These are phyloP conservation scores for Epichloe elymi DNA, from an alignment of 2,329 filamentous ascomycete species.

Conservation along the genomic window DNA sequence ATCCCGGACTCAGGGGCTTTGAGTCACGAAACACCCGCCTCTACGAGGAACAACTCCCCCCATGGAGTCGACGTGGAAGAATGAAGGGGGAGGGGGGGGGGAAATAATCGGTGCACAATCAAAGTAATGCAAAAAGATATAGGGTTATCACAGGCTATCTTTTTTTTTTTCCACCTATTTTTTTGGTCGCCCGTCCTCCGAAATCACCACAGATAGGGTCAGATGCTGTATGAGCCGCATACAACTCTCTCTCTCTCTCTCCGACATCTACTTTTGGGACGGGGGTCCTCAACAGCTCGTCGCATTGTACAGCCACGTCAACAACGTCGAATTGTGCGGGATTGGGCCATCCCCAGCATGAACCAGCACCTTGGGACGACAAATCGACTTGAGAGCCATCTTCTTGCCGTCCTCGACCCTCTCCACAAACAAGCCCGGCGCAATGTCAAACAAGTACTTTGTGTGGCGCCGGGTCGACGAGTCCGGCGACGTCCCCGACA, in stretches of 20 bases:
- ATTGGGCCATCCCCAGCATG: slow-evolving; percentile 15
- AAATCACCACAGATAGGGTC: too few species aligned
- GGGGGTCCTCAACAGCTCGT: not conserved
- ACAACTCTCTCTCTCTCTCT: too few species aligned
- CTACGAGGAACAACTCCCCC: not conserved
- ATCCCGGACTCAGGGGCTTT: slow-evolving; percentile 14
- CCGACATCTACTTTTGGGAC: not conserved
- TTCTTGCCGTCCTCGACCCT: slow-evolving; percentile 21
- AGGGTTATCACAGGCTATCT: too few species aligned
- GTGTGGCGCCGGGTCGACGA: slow-evolving; percentile 18
- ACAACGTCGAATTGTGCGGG: slow-evolving; percentile 19
- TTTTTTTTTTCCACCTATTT: too few species aligned
- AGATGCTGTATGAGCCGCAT: too few species aligned
- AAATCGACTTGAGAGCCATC: slow-evolving; percentile 18
- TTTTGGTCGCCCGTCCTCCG: too few species aligned
- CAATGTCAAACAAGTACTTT: slow-evolving; percentile 23
- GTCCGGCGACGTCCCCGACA: slow-evolving; percentile 16
- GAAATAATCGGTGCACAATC: not conserved
- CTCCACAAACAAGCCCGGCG: slow-evolving; percentile 25
- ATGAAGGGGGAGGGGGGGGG: not conserved
- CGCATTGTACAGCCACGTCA: slow-evolving; percentile 17
- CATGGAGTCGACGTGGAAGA: not conserved
- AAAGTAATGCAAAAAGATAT: not conserved
- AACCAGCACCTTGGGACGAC: slow-evolving; percentile 21
- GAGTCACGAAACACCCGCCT: not conserved